Evolutionary conservation across 192 early-diverging fungal genomes (phyloP), one percentile per base, ranked within the genome.

Genomic region (Coemansia sp.): DNA sequence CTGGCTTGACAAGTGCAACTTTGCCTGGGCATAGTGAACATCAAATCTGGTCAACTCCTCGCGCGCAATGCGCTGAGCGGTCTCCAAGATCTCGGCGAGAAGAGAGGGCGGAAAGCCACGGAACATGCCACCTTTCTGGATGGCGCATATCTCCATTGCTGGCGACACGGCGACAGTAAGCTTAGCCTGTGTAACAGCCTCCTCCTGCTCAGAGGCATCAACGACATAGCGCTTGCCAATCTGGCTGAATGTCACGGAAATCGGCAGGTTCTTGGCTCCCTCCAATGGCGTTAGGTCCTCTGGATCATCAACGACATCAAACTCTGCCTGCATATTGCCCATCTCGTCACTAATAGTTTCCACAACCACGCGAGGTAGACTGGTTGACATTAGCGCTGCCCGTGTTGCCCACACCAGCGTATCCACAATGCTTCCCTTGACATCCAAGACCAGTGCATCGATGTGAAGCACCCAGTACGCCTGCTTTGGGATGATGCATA

Each of bases 391-490:
- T n/a, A 99, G 80, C 24, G 97, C 96, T 0, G 93, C 97, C 10
- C 94, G 84, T 5, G 88, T 86, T 18, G 95, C 94, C 78, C 94
- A 86, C 45, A 94, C 88, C 53, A 98, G 86, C 15, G 89, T 79
- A 80, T 99, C 97, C 16, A 93, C 66, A 39, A 97, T 63, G 65
- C 93, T 93, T 18, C 97, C 97, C 34, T 86, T 92, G 68, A 89
- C 93, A 56, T 96, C 94, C 65, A 99, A 76, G 12, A 98, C 92
- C 85, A 97, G 74, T 2, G 91, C 96, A 65, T 98, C 96, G 8
- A 97, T 83, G 60, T 95, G 89, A 12, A 98, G 75, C 41, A 97
- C 80, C 95, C 95, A 99, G 76, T 94, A 96, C 15, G 91, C 87
- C 58, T 89, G 81, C 15, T 91, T 90, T 7, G 93, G 93, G 65